phyloP scores from a whole-genome alignment of 2,329 filamentous ascomycete species.

The Ascochyta fabae region DNA sequence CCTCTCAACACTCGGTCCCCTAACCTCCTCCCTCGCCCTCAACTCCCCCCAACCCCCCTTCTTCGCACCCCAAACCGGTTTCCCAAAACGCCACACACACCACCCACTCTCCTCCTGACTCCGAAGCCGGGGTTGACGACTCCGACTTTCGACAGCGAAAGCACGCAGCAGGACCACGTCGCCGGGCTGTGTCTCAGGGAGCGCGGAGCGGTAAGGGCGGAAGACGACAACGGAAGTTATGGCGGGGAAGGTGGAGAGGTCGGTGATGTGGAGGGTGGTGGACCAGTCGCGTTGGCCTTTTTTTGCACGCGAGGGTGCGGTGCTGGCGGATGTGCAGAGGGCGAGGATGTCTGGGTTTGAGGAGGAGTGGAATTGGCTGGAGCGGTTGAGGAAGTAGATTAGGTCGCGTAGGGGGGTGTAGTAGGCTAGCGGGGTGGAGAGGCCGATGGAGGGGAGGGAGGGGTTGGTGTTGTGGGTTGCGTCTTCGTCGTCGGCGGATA shows the following conservation, averaged over 20 bases:
- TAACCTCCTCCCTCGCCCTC: conserved; percentile 51
- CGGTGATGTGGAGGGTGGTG: conserved; percentile 52
- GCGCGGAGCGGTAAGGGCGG: conserved; percentile 50
- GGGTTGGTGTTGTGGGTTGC: not conserved
- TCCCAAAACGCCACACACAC: conserved; percentile 55
- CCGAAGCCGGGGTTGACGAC: conserved; percentile 44
- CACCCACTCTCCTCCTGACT: conserved; percentile 54
- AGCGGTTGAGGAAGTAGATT: conserved; percentile 49
- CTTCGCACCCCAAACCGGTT: conserved; percentile 36
- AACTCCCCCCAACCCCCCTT: conserved; percentile 38
- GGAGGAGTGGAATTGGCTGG: conserved; percentile 41
- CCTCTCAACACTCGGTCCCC: conserved; percentile 55
- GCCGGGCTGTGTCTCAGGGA: conserved; percentile 51
- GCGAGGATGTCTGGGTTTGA: conserved; percentile 53
- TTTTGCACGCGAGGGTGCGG: conserved; percentile 46
- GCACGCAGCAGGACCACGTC: conserved; percentile 54
- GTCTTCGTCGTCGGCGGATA: conserved; percentile 18
- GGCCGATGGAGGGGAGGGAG: conserved; percentile 41
- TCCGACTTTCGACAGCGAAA: conserved; percentile 52
- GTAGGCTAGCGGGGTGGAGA: conserved; percentile 52
- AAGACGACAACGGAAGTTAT: conserved; percentile 51
- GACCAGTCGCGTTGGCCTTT: conserved; percentile 53
- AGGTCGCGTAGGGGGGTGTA: conserved; percentile 54
- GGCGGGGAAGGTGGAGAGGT: conserved; percentile 41
- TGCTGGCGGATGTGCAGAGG: conserved; percentile 48